These are phyloP conservation scores for Wallacemonas sp. DNA, from an alignment of 208 protist species.

Conservation along the genomic window DNA sequence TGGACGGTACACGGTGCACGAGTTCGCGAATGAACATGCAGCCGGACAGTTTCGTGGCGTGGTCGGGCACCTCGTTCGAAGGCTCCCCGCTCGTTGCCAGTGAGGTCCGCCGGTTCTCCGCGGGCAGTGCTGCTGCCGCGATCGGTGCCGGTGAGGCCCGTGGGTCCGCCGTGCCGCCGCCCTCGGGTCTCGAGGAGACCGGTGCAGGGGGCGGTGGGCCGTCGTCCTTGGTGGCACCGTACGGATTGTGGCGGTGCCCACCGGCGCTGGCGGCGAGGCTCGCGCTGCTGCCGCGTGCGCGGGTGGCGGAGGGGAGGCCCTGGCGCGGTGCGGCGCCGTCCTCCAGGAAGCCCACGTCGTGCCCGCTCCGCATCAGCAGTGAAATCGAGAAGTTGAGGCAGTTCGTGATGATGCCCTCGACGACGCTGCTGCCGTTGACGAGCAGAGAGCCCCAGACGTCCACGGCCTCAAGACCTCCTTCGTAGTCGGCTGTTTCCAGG, in stretches of 20 bases:
- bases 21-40: conserved; percentile 81
- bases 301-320: conserved; percentile 1
- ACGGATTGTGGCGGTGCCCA: conserved; percentile 13
- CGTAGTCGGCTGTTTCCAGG: conserved; percentile 45
- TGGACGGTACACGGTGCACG: conserved; percentile 62
- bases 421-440: conserved; percentile 72
- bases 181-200: background rate
- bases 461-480: conserved; percentile 50
- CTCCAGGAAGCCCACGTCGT: conserved; percentile 41
- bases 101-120: background rate
- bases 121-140: background rate
- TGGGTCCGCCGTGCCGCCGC: no score
- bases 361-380: conserved; percentile 39
- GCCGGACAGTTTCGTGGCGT: conserved; percentile 59
- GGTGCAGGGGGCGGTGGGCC: background rate
- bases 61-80: conserved; percentile 22
- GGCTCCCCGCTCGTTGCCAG: conserved; percentile 1
- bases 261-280: background rate
- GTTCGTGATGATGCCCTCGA: conserved; percentile 67
- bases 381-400: conserved; percentile 62
- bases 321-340: conserved; percentile 10
- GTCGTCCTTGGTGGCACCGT: background rate
- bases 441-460: conserved; percentile 82
- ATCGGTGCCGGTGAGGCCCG: no score
- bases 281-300: background rate